Evolutionary conservation across 2,329 filamentous ascomycete genomes (phyloP).

Genomic region (Claviceps maximensis): DNA sequence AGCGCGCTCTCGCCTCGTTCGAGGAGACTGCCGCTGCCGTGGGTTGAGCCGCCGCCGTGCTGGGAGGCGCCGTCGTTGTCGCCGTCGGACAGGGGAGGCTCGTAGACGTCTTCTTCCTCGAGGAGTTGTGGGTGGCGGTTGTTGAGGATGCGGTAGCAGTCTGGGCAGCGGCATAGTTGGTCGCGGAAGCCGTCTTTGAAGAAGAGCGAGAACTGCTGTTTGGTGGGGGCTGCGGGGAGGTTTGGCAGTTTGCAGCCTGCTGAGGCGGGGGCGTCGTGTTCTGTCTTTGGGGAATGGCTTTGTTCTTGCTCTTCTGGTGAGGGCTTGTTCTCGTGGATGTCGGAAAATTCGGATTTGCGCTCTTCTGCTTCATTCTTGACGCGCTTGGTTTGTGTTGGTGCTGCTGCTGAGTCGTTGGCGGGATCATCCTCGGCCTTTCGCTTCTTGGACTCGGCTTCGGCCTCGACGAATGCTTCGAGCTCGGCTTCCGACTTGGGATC

Average conservation of each 20-base stretch:
- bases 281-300: neutral
- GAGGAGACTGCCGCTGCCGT: conserved; percentile 69
- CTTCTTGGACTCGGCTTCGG: conserved; percentile 36
- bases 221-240: conserved; percentile 42
- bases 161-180: conserved; percentile 65
- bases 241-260: conserved; percentile 44
- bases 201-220: conserved; percentile 65
- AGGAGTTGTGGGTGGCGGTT: conserved; percentile 65
- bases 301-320: neutral
- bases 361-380: conserved; percentile 28
- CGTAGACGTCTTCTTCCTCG: conserved; percentile 89
- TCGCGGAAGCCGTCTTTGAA: conserved; percentile 67
- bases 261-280: conserved; percentile 5
- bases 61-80: conserved; percentile 37
- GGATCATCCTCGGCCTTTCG: conserved; percentile 49
- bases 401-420: conserved; percentile 15
- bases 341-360: neutral
- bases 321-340: neutral
- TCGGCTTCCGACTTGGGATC: conserved; percentile 3
- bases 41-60: conserved; percentile 40
- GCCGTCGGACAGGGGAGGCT: conserved; percentile 67
- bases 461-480: neutral
- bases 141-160: conserved; percentile 64
- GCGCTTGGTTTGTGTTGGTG: conserved; percentile 33
- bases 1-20: conserved; percentile 89